These are phyloP conservation scores for Solanum pimpinellifolium DNA, from an alignment of 257 asterid genomes.

Conservation along the genomic window DNA sequence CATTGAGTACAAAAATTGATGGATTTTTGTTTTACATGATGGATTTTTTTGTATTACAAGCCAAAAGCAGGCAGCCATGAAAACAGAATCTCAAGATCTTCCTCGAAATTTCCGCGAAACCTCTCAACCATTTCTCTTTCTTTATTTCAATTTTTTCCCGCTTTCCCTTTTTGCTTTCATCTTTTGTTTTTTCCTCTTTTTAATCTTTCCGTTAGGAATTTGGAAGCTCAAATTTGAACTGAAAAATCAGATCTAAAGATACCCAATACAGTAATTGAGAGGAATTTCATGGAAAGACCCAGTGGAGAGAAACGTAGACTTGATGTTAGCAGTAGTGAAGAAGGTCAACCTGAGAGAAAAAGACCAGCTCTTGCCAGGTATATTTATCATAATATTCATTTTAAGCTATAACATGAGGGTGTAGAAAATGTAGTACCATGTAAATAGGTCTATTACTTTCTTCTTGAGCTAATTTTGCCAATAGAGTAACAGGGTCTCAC, in stretches of 20 bases:
- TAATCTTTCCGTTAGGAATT: conserved; percentile 16
- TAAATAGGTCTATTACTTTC: background rate
- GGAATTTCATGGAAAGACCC: conserved; percentile 20
- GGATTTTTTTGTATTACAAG: background rate
- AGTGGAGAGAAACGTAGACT: conserved; percentile 67
- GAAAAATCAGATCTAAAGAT: conserved; percentile 40
- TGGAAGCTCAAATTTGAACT: background rate
- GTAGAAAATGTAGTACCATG: background rate
- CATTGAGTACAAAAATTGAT: background rate
- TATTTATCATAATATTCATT: background rate
- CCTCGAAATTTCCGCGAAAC: conserved; percentile 31
- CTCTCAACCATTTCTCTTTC: conserved; percentile 32
- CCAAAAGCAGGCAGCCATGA: background rate
- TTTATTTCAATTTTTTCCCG: conserved; percentile 58
- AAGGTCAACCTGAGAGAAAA: conserved; percentile 74
- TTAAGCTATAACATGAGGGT: background rate
- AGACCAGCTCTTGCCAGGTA: conserved; percentile 98
- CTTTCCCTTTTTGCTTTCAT: conserved; percentile 4
- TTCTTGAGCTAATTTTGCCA: background rate
- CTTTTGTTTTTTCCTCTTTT: background rate
- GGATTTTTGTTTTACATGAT: background rate
- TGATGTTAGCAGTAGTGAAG: conserved; percentile 48
- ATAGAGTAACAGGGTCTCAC: background rate
- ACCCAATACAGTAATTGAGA: background rate
- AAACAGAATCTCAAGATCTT: conserved; percentile 10